These are phyloP conservation scores for Mallotus repandus DNA, from an alignment of 441 rosid species.

Conservation along the genomic window DNA sequence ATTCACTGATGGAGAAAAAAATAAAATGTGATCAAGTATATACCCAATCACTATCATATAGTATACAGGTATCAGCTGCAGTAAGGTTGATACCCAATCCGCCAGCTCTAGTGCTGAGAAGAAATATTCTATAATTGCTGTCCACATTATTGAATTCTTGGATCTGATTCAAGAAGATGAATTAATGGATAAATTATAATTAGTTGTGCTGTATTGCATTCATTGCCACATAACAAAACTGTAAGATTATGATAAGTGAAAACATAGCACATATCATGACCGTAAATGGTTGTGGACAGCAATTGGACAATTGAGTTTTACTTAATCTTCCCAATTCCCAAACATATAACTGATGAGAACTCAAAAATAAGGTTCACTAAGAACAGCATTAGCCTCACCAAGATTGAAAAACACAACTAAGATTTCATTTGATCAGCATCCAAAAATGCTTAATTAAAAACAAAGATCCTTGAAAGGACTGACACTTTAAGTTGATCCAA, in stretches of 20 bases:
- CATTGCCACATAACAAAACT: not conserved
- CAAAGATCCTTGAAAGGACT: not conserved
- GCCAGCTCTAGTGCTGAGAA: conserved; percentile 98
- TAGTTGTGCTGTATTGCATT: not conserved
- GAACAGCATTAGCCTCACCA: no score
- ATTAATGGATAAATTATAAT: not conserved
- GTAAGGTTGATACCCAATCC: conserved; percentile 99
- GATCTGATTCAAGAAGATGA: conserved; percentile 48
- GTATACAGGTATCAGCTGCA: conserved; percentile 93
- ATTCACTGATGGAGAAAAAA: conserved; percentile 4
- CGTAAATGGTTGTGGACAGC: not conserved
- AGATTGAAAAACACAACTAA: no score
- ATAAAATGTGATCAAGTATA: conserved; percentile 17
- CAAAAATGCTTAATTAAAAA: not conserved
- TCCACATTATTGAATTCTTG: conserved; percentile 72
- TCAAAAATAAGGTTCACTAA: no score
- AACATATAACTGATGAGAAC: not conserved
- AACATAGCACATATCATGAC: conserved; percentile 1
- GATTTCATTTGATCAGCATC: not conserved
- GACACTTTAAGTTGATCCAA: not conserved
- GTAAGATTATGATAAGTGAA: not conserved
- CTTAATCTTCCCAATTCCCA: not conserved
- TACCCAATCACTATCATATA: conserved; percentile 98
- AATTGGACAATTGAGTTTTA: not conserved
- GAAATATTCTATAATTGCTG: conserved; percentile 67